Evolutionary conservation across 805 yeast species (phyloP).

Genomic region (Candida orba): DNA sequence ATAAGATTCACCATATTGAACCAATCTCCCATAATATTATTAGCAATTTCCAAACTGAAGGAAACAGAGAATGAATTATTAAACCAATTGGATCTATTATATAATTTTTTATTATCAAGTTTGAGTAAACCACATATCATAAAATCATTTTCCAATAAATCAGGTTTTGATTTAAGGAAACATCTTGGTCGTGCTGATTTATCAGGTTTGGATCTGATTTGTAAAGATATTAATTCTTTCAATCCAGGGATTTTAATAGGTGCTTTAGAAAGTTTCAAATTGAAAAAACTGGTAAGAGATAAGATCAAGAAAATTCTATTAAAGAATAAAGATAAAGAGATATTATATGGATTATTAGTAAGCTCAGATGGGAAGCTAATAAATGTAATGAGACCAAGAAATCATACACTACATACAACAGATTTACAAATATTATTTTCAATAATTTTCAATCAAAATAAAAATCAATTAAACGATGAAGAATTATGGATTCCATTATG

Average conservation of each 20-base stretch:
- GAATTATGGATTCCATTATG: constrained; percentile 95
- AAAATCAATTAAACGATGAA: constrained; percentile 33
- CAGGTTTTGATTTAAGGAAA: constrained; percentile 76
- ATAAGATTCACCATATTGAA: constrained; percentile 52
- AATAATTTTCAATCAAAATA: constrained; percentile 47
- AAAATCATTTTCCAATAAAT: constrained; percentile 59
- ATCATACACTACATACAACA: constrained; percentile 72
- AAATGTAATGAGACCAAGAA: constrained; percentile 65
- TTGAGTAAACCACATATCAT: constrained; percentile 73
- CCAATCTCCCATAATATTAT: constrained; percentile 62
- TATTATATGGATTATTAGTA: constrained; percentile 71
- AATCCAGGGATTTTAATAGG: constrained; percentile 58
- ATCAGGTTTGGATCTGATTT: constrained; percentile 59
- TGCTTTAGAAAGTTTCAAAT: constrained; percentile 54
- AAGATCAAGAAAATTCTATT: constrained; percentile 51
- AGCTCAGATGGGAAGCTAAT: constrained; percentile 59
- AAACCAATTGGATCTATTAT: constrained; percentile 63
- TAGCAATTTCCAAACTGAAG: constrained; percentile 55
- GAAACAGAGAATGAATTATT: constrained; percentile 46
- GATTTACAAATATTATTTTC: constrained; percentile 73
- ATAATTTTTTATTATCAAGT: constrained; percentile 75
- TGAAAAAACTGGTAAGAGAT: constrained; percentile 51
- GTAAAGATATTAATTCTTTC: constrained; percentile 42
- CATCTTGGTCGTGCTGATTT: constrained; percentile 70
- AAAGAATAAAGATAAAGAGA: constrained; percentile 39